Conservation (phyloP, 2,329 filamentous ascomycete genomes). For the Ilyonectria robusta region DNA sequence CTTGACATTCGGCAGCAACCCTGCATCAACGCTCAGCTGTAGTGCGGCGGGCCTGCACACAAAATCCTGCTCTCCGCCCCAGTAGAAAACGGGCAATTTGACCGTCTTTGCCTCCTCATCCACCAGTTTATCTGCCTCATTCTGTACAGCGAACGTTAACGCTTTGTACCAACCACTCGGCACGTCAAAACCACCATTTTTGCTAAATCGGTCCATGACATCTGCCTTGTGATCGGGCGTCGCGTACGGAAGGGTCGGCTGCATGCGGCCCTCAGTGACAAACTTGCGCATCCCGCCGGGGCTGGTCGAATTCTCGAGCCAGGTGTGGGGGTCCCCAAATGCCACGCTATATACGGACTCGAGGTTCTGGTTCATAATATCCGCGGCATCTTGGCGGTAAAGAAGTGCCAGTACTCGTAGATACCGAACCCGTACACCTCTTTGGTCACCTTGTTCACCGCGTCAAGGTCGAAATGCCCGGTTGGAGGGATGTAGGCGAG, state of each 20-base stretch:
- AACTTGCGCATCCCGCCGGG: conserved; percentile 52
- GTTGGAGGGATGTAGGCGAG: conserved; percentile 57
- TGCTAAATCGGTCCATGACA: conserved; percentile 45
- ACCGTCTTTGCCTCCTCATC: conserved; percentile 36
- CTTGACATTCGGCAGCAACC: conserved; percentile 46
- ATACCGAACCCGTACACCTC: conserved; percentile 54
- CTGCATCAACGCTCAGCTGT: conserved; percentile 34
- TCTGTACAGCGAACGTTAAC: conserved; percentile 36
- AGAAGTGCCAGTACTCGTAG: conserved; percentile 63
- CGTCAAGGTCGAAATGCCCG: conserved; percentile 54
- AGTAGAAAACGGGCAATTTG: conserved; percentile 46
- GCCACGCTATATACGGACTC: conserved; percentile 54
- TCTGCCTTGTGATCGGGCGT: conserved; percentile 40
- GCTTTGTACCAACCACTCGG: conserved; percentile 50
- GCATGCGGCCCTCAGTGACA: conserved; percentile 38
- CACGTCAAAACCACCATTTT: conserved; percentile 46
- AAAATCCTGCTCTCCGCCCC: conserved; percentile 46
- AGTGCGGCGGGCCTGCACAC: conserved; percentile 45
- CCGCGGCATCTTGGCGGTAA: conserved; percentile 56
- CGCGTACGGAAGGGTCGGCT: conserved; percentile 47
- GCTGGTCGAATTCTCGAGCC: conserved; percentile 54
- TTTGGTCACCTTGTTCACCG: conserved; percentile 49
- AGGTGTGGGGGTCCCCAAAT: conserved; percentile 50
- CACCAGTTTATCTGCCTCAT: conserved; percentile 37
- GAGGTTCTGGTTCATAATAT: conserved; percentile 55